Evolutionary conservation across 139 green algal genomes (phyloP), one percentile per base, ranked within the genome.

Genomic region (Edaphochlamys debaryana): DNA sequence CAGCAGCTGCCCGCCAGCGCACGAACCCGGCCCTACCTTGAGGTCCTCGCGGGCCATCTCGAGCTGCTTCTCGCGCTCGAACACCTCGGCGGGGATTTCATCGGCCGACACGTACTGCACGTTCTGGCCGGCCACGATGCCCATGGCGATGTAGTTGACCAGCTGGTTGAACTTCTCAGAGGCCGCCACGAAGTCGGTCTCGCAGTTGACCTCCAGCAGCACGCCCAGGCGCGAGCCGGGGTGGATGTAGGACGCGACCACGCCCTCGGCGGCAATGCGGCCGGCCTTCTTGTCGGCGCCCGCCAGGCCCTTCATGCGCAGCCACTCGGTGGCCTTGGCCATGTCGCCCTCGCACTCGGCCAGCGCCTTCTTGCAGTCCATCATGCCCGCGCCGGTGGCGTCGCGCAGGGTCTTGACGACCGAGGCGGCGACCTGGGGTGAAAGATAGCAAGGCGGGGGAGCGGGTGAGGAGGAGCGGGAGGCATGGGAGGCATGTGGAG

Each of bases 341-440:
- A 98, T 60, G 88, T 99, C 92, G 34, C 93, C 93, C 62, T 92
- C 82, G 86, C 82, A 92, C 88, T 97, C 92, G 2, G 81, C 87
- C 69, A 99, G 90, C 7, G 97, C 96, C 85, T 97, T 97, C 91
- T 99, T 99, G 95, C 95, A 99, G 90, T 98, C 96, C 96, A 99
- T 99, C 97, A 99, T 99, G 85, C 97, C 97, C 0, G 95, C 95
- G 38, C 96, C 97, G 6, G 92, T 94, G 86, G 91, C 92, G 37
- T 96, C 90, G 29, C 97, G 93, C 83, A 99, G 94, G 81, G 94
- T 78, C 91, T 99, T 98, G 63, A 99, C 97, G 19, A 90, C 62
- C 56, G 88, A 87, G 42, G 96, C 93, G 20, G 92, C 91, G 37
- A 94, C 90, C 90, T 91, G 67, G 34, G 6, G 36, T 29, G 62